Evolutionary conservation across 306 rosid species (phyloP), one percentile per base, ranked within the genome.

Genomic region (Fragaria vesca): DNA sequence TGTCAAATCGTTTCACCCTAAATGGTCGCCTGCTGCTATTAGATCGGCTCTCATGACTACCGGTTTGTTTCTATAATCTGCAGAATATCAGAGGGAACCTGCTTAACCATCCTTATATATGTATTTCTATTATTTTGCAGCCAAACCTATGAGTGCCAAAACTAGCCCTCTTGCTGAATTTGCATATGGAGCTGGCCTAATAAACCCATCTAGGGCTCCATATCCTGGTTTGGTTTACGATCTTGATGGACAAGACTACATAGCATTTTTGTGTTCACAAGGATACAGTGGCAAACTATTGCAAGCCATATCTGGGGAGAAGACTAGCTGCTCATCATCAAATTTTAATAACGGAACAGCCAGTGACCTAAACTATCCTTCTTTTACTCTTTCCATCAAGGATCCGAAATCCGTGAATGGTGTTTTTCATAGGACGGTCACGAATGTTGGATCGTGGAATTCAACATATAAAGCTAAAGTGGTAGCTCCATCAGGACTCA

Each of bases 141-240:
- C 91, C 18, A 45, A 9, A 48, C 80, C 81, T 5, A 6, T 89
- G 77, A 80, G 42, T 78, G 48, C 77, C 0, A 11, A 43, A 46
- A 43, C 28, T n/a, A 78, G 78, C 36, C 78, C 61, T 0, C 79
- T 71, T 0, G 91, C 81, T 2, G 88, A 89, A 76, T 83, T 85
- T 15, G 81, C 87, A 4, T 87, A 85, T 0, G 91, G 93, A 24
- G 82, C 86, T 32, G 91, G 91, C 28, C 76, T 38, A n/a, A 73
- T 89, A 55, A 69, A 87, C 46, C 91, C 86, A 8, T 0, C 13
- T 2, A 80, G 71, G 79, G 88, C 88, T 36, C 51, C 52, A 21
- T 21, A 70, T 58, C 89, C 91, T 0, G 89, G 93, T n/a, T 78
- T 89, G 73, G 66, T 87, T 21, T 89, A 89, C 55, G 87, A 90